Evolutionary conservation across 345 rosid genomes (phyloP).

Genomic region (Cardamine occulta): DNA sequence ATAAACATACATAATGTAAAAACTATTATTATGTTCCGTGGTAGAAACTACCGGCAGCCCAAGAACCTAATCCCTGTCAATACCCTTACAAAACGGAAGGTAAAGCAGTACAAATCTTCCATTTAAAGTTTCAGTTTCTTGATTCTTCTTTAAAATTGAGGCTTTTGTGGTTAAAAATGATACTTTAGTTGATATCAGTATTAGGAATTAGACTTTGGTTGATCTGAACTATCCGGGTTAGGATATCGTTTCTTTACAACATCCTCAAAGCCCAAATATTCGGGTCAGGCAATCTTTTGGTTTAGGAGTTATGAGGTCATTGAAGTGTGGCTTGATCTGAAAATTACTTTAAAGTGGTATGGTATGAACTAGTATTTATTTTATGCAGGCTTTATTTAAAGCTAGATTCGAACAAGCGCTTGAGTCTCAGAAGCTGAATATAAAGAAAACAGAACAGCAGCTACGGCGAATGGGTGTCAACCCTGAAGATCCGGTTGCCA

Average conservation of each 20-base stretch:
- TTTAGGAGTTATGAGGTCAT: background rate
- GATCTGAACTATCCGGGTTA: constrained; percentile 3
- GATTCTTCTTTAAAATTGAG: constrained; percentile 6
- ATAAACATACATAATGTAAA: constrained; percentile 84
- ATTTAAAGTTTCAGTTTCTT: constrained; percentile 8
- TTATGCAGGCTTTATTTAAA: constrained; percentile 87
- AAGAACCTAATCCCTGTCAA: constrained; percentile 91
- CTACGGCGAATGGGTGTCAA: constrained; percentile 83
- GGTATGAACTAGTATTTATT: constrained; percentile 19
- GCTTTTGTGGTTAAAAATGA: background rate
- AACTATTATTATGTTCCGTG: constrained; percentile 95
- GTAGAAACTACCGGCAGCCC: constrained; percentile 97
- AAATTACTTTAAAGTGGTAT: background rate
- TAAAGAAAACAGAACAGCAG: constrained; percentile 90
- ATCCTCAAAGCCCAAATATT: background rate
- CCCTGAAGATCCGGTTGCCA: constrained; percentile 98
- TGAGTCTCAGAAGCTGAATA: constrained; percentile 96
- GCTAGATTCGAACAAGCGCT: constrained; percentile 99
- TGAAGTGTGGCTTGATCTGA: background rate
- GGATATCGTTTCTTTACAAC: background rate
- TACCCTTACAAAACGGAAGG: constrained; percentile 97
- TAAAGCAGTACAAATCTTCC: constrained; percentile 22
- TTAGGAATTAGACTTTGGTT: background rate
- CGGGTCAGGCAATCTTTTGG: background rate
- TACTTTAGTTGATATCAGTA: constrained; percentile 19